Evolutionary conservation across 1,139 yeast genomes (phyloP).

Genomic region (Yamadazyma blattariae): DNA sequence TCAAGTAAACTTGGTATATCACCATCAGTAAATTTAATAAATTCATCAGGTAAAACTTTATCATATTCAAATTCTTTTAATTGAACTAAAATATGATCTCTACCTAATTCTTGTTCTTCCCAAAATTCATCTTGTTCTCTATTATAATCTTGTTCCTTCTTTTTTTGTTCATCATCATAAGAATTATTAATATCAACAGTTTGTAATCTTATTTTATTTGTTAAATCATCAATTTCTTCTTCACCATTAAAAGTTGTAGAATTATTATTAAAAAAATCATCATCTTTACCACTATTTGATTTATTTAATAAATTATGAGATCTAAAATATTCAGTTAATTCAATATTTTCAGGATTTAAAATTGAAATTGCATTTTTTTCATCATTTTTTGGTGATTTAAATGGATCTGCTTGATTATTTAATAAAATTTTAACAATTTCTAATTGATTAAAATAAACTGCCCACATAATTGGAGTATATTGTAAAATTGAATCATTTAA

Average conservation of each 20-base stretch:
- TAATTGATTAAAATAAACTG: conserved; percentile 37
- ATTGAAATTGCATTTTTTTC: conserved; percentile 34
- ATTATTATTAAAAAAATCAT: conserved; percentile 10
- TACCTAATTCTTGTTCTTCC: conserved; percentile 29
- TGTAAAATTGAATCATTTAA: conserved; percentile 27
- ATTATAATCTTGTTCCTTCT: conserved; percentile 16
- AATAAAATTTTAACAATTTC: conserved; percentile 34
- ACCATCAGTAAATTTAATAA: conserved; percentile 59
- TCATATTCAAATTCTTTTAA: conserved; percentile 46
- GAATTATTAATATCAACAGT: conserved; percentile 31
- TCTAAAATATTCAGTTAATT: conserved; percentile 36
- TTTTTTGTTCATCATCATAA: conserved; percentile 16
- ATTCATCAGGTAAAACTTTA: conserved; percentile 44
- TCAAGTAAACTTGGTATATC: conserved; percentile 64
- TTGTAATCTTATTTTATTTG: conserved; percentile 47
- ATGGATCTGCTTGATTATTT: conserved; percentile 43
- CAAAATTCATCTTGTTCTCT: conserved; percentile 23
- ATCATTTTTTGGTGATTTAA: conserved; percentile 26
- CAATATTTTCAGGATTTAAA: conserved; percentile 29
- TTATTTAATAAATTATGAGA: conserved; percentile 39
- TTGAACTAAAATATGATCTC: conserved; percentile 28
- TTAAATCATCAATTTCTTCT: conserved; percentile 40
- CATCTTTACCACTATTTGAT: conserved; percentile 11
- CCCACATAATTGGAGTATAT: conserved; percentile 50
- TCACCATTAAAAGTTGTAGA: conserved; percentile 19